phyloP scores from a whole-genome alignment of 75 land plant genomes.

The Selaginella moellendorffii region DNA sequence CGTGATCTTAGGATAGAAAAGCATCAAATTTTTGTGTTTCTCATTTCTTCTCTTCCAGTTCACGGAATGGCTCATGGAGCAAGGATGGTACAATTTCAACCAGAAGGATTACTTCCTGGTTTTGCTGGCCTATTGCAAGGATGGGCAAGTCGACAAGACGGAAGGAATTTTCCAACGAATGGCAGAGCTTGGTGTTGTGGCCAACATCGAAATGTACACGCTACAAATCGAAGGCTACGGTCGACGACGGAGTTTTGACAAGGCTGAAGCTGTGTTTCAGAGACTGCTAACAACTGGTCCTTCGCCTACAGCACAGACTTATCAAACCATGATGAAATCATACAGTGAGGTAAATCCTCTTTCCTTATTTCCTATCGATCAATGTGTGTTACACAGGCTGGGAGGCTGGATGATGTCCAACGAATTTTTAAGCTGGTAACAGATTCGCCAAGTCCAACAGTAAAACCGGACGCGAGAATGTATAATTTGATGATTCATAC shows the following conservation, averaged over 20 bases:
- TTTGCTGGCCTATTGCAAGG: background rate
- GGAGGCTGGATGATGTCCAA: conserved; percentile 64
- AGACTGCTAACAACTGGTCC: conserved; percentile 72
- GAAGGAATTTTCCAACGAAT: background rate
- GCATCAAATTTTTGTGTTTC: conserved; percentile 4
- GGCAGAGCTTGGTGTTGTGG: background rate
- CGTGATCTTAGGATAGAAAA: conserved; percentile 4
- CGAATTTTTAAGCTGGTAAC: conserved; percentile 47
- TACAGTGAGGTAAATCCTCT: conserved; percentile 54
- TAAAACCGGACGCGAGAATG: conserved; percentile 84
- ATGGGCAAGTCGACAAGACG: conserved; percentile 5
- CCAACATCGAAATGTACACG: conserved; percentile 3
- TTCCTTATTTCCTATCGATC: background rate
- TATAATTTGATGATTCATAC: conserved; percentile 92
- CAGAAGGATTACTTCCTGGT: conserved; percentile 1
- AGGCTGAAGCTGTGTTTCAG: conserved; percentile 21
- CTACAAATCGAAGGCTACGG: conserved; percentile 5
- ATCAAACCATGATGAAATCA: conserved; percentile 71
- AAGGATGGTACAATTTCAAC: conserved; percentile 4
- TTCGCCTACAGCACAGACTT: conserved; percentile 67
- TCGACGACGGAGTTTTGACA: background rate
- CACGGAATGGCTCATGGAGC: background rate
- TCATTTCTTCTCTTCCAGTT: background rate
- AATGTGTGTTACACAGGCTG: conserved; percentile 31
- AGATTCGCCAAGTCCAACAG: conserved; percentile 28